Percentiles rank a stretch among this genome's conserved stretches.
phyloP scores from a whole-genome alignment of 2,329 filamentous ascomycete species.

The Colletotrichum sp. region DNA sequence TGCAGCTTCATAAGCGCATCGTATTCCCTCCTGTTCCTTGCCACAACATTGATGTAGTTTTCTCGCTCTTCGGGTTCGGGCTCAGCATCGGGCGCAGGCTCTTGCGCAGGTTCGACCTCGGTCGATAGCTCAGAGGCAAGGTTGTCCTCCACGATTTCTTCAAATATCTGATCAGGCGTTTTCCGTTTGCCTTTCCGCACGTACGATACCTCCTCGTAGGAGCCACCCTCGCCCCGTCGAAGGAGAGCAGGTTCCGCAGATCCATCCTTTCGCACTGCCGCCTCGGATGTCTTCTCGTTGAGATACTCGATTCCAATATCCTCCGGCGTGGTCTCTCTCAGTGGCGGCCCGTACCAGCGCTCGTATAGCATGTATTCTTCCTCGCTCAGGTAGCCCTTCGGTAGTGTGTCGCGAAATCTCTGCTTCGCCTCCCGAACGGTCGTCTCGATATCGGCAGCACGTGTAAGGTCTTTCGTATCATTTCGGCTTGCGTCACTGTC shows the following conservation, averaged over 20 bases:
- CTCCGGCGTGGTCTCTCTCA: slow-evolving; percentile 64
- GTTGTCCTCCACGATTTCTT: neutral
- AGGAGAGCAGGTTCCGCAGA: slow-evolving; percentile 45
- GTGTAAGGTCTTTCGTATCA: slow-evolving; percentile 23
- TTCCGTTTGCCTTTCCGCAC: neutral
- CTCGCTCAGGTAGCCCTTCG: slow-evolving; percentile 70
- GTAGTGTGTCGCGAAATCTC: slow-evolving; percentile 78
- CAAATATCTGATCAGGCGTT: neutral
- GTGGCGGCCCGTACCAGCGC: slow-evolving; percentile 79
- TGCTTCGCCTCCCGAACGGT: slow-evolving; percentile 75
- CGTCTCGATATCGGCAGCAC: slow-evolving; percentile 56
- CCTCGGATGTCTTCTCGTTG: neutral
- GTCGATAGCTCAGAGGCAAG: slow-evolving; percentile 7
- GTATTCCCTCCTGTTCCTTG: slow-evolving; percentile 60
- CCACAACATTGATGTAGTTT: slow-evolving; percentile 52
- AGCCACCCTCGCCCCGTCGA: slow-evolving; percentile 59
- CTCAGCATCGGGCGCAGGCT: slow-evolving; percentile 47
- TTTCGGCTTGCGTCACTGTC: neutral
- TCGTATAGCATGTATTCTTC: slow-evolving; percentile 80
- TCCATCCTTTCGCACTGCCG: neutral
- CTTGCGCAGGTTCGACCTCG: slow-evolving; percentile 38
- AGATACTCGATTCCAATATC: slow-evolving; percentile 56
- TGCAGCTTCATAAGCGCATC: slow-evolving; percentile 59
- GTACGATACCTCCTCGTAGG: slow-evolving; percentile 67
- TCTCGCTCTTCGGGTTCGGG: slow-evolving; percentile 40